phyloP scores from a whole-genome alignment of 768 basidiomycete species.

The Daedalea quercina region DNA sequence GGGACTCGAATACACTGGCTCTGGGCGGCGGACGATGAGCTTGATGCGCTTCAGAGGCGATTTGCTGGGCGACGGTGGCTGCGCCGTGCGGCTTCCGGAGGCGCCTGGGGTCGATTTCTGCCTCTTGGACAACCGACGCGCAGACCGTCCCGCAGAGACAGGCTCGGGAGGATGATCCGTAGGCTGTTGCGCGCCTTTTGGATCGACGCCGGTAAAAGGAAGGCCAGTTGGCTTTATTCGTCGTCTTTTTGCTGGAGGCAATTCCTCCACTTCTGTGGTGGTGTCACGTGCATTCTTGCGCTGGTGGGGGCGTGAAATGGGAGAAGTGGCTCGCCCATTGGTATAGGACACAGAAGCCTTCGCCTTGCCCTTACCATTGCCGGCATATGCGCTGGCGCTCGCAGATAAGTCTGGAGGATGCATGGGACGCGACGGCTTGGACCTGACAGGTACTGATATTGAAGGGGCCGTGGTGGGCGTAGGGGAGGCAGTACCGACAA shows the following conservation, averaged over 20 bases:
- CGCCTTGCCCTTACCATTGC: conserved; percentile 18
- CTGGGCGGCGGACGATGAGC: conserved; percentile 60
- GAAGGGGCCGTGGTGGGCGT: not conserved
- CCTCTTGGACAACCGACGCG: not conserved
- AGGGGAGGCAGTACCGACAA: not conserved
- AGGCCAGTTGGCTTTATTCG: not conserved
- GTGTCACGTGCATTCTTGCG: not conserved
- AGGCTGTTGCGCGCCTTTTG: not conserved
- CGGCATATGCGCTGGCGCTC: conserved; percentile 21
- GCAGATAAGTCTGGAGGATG: conserved; percentile 25
- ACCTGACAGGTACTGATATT: not conserved
- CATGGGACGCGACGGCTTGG: conserved; percentile 12
- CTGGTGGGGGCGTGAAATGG: not conserved
- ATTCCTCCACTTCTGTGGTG: not conserved
- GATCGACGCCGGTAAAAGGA: not conserved
- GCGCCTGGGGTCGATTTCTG: not conserved
- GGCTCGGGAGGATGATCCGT: conserved; percentile 1
- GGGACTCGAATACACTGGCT: conserved; percentile 56
- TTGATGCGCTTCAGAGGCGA: conserved; percentile 56
- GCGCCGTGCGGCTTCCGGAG: not conserved
- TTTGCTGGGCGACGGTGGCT: conserved; percentile 10
- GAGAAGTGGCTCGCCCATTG: not conserved
- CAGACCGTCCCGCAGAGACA: not conserved
- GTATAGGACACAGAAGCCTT: not conserved
- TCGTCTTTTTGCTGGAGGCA: not conserved